A percentile compares a stretch with the other conserved stretches of the same genome.
Conservation (phyloP, 352 stramenopile genomes). For the Phytophthora kernoviae region DNA sequence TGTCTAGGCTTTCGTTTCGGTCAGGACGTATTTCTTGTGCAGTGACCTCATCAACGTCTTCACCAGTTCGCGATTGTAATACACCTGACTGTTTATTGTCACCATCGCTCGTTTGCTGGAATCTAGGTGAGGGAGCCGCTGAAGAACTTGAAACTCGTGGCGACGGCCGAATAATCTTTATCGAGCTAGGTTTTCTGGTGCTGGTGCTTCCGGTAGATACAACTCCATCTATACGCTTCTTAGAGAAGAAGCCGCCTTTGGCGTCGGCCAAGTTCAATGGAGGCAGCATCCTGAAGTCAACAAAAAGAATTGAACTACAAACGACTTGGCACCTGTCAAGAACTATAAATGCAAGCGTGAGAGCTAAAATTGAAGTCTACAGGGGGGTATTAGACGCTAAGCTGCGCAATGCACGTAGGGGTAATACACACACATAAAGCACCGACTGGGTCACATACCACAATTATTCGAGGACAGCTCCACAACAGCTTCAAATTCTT, state of each 20-base stretch:
- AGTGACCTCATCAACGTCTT: background rate
- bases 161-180: constrained; percentile 28
- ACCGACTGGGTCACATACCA: too few species aligned
- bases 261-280: constrained; percentile 42
- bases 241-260: constrained; percentile 44
- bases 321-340: too few species aligned
- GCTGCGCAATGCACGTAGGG: too few species aligned
- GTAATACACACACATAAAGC: too few species aligned
- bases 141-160: constrained; percentile 14
- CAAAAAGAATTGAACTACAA: background rate
- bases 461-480: too few species aligned
- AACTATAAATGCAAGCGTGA: too few species aligned
- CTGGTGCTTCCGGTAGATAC: constrained; percentile 15
- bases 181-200: constrained; percentile 16
- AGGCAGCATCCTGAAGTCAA: constrained; percentile 37
- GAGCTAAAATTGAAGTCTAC: too few species aligned
- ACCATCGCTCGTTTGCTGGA: constrained; percentile 4
- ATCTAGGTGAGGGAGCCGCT: constrained; percentile 14
- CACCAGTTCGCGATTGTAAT: background rate
- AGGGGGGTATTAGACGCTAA: too few species aligned
- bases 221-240: constrained; percentile 29
- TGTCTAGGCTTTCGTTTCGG: constrained; percentile 1
- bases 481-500: too few species aligned
- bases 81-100: background rate
- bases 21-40: background rate